These are phyloP conservation scores for Ilex paraguariensis DNA, from an alignment of 305 asterid species.

Conservation along the genomic window DNA sequence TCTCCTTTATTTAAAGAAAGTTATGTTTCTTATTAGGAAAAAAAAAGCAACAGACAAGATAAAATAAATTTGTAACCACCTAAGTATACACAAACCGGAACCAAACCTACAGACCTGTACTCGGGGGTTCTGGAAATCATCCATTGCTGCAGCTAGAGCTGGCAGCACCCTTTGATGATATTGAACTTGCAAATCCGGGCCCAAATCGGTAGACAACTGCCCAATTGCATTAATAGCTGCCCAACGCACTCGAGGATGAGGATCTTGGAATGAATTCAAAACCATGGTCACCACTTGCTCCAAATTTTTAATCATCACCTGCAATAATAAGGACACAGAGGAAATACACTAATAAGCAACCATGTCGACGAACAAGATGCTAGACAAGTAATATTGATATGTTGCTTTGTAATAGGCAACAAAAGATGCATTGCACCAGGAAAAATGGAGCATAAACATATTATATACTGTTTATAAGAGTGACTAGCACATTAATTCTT, in stretches of 20 bases:
- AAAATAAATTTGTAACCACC: slow-evolving; percentile 6
- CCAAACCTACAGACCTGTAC: slow-evolving; percentile 56
- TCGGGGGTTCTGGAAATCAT: slow-evolving; percentile 90
- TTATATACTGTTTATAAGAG: too few species aligned
- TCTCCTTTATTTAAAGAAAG: too few species aligned
- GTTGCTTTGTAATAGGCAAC: too few species aligned
- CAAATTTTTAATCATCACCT: slow-evolving; percentile 87
- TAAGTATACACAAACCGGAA: neutral
- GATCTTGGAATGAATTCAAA: slow-evolving; percentile 81
- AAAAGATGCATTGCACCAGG: too few species aligned
- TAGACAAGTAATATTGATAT: too few species aligned
- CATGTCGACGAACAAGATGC: too few species aligned
- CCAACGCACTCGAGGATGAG: slow-evolving; percentile 96
- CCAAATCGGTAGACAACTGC: slow-evolving; percentile 83
- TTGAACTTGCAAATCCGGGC: slow-evolving; percentile 84
- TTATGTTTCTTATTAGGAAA: neutral
- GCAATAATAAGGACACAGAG: slow-evolving; percentile 5
- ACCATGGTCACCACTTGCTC: slow-evolving; percentile 90
- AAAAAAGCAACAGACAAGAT: slow-evolving; percentile 2
- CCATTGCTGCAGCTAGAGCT: slow-evolving; percentile 83
- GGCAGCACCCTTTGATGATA: slow-evolving; percentile 73
- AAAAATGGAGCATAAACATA: too few species aligned
- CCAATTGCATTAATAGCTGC: slow-evolving; percentile 91
- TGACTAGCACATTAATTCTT: too few species aligned
- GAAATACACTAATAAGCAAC: neutral